These are phyloP conservation scores for Cytospora piceae DNA, from an alignment of 2,329 filamentous ascomycete genomes.

Conservation along the genomic window DNA sequence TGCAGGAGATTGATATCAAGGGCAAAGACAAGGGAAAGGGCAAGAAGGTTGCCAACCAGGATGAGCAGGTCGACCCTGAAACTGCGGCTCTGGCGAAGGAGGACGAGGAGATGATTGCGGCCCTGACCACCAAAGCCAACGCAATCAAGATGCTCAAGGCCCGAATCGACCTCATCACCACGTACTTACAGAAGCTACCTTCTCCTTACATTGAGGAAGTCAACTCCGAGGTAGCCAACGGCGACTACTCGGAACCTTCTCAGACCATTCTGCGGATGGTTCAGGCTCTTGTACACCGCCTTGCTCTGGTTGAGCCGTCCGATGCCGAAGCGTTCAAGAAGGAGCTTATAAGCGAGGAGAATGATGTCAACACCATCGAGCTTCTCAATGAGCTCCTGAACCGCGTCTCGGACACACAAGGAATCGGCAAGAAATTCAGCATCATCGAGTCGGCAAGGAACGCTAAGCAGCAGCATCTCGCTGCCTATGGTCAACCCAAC, in stretches of 20 bases:
- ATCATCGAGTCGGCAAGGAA: conserved; percentile 54
- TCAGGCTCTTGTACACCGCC: conserved; percentile 79
- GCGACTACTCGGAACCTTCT: conserved; percentile 52
- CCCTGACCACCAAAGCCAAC: conserved; percentile 85
- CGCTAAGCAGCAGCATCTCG: conserved; percentile 31
- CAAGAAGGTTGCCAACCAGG: conserved; percentile 48
- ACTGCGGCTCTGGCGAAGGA: conserved; percentile 56
- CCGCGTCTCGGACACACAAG: conserved; percentile 70
- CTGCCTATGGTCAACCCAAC: conserved; percentile 33
- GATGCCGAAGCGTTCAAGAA: conserved; percentile 66
- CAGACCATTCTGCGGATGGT: conserved; percentile 84
- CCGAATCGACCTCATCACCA: conserved; percentile 70
- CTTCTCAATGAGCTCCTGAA: conserved; percentile 77
- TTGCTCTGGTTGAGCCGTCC: conserved; percentile 79
- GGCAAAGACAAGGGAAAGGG: conserved; percentile 57
- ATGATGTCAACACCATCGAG: conserved; percentile 80
- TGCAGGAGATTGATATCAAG: conserved; percentile 46
- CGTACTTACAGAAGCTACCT: conserved; percentile 77
- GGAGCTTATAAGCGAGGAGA: conserved; percentile 76
- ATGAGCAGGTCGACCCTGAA: conserved; percentile 41
- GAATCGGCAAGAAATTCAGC: conserved; percentile 74
- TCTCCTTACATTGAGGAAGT: conserved; percentile 39
- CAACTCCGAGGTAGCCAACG: conserved; percentile 46
- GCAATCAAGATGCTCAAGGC: conserved; percentile 91
- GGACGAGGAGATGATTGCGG: conserved; percentile 64